Evolutionary conservation across 192 early-diverging fungal genomes (phyloP).

Genomic region (Anaeromyces robustus): DNA sequence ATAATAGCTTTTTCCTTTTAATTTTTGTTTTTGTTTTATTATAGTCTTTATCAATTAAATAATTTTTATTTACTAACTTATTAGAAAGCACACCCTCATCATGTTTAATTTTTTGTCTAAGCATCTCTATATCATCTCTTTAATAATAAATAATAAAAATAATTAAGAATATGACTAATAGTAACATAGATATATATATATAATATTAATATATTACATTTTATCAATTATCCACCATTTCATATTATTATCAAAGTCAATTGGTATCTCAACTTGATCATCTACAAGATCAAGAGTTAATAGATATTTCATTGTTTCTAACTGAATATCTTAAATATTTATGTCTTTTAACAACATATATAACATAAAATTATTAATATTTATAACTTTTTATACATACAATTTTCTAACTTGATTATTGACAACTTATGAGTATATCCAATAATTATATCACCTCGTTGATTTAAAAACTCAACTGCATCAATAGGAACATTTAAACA

Average conservation of each 20-base stretch:
- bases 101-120: not conserved
- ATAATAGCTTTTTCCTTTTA: not conserved
- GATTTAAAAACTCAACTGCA: not conserved
- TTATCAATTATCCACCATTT: not conserved
- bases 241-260: not conserved
- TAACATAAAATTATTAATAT: no score
- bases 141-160: not conserved
- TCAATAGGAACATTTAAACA: not conserved
- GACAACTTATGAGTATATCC: not conserved
- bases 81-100: no score
- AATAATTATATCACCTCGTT: not conserved
- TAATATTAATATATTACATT: not conserved
- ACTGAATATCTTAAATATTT: not conserved
- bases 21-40: not conserved
- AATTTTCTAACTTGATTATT: not conserved
- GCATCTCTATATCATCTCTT: not conserved
- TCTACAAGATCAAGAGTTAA: not conserved
- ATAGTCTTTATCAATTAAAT: not conserved
- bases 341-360: not conserved
- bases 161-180: not conserved
- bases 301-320: not conserved
- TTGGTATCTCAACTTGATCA: not conserved
- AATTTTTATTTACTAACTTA: no score
- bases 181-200: not conserved
- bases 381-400: not conserved